A percentile compares a stretch with the other conserved stretches of the same genome.
These are phyloP conservation scores for Stachybotrys chlorohalonatus DNA, from an alignment of 2,329 filamentous ascomycete species.

Conservation along the genomic window DNA sequence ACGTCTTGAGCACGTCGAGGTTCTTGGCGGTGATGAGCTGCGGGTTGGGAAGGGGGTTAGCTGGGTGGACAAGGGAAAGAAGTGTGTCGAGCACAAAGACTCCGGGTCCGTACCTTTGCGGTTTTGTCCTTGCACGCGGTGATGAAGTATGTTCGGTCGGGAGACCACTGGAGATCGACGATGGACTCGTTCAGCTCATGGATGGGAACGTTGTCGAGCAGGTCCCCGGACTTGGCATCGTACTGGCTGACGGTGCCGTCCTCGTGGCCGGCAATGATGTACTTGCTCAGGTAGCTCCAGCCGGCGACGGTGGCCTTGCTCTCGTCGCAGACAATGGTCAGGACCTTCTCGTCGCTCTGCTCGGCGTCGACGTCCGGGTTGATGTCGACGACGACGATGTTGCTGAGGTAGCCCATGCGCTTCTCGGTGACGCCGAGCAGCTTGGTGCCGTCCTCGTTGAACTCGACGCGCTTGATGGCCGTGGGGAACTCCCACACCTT, in stretches of 20 bases:
- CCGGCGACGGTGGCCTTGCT: constrained; percentile 97
- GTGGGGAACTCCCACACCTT: constrained; percentile 98
- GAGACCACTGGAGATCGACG: constrained; percentile 89
- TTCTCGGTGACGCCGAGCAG: constrained; percentile 95
- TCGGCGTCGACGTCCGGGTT: constrained; percentile 71
- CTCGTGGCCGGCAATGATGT: constrained; percentile 96
- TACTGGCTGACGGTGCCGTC: constrained; percentile 88
- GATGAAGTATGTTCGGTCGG: constrained; percentile 95
- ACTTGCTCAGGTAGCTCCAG: constrained; percentile 90
- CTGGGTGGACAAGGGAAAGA: not conserved
- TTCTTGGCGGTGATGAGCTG: constrained; percentile 76
- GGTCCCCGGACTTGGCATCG: constrained; percentile 85
- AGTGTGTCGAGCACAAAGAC: not conserved
- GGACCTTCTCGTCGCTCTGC: constrained; percentile 71
- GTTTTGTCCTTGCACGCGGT: constrained; percentile 98
- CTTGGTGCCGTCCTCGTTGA: constrained; percentile 85
- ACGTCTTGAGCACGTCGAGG: constrained; percentile 89
- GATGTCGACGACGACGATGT: constrained; percentile 89
- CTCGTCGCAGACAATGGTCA: constrained; percentile 88
- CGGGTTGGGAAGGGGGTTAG: constrained; percentile 2
- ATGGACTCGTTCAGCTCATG: constrained; percentile 80
- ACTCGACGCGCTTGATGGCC: constrained; percentile 95
- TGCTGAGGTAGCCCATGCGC: constrained; percentile 92
- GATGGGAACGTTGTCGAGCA: constrained; percentile 68
- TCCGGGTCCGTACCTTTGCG: constrained; percentile 56